phyloP scores from a whole-genome alignment of 2,329 filamentous ascomycete species.

The Tolypocladium endophyticum region DNA sequence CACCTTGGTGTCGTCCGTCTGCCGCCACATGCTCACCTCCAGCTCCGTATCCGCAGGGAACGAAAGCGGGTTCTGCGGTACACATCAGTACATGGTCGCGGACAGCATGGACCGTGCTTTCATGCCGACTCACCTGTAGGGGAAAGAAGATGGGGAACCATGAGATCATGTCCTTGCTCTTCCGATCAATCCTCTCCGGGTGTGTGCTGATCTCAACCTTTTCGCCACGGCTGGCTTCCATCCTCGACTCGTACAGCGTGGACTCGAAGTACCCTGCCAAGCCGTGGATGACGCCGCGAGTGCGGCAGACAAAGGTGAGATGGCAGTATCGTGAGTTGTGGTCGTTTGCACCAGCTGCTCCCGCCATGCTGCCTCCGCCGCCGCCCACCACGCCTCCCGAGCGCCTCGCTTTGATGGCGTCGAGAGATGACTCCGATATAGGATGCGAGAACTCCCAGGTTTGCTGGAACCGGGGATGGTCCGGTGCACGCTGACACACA shows the following conservation, averaged over 20 bases:
- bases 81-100: conserved; percentile 3
- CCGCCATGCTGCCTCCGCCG: conserved; percentile 62
- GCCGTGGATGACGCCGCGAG: conserved; percentile 79
- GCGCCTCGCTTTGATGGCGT: conserved; percentile 42
- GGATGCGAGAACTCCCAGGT: conserved; percentile 78
- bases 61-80: conserved; percentile 63
- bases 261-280: conserved; percentile 94
- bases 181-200: conserved; percentile 80
- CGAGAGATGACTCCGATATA: conserved; percentile 47
- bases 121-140: conserved; percentile 58
- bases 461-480: conserved; percentile 55
- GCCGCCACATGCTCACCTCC: conserved; percentile 88
- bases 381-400: conserved; percentile 56
- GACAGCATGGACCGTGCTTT: neutral
- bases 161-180: conserved; percentile 96
- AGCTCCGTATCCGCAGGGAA: conserved; percentile 77
- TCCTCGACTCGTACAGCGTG: conserved; percentile 63
- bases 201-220: conserved; percentile 85
- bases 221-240: conserved; percentile 21
- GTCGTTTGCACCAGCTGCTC: conserved; percentile 74
- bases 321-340: conserved; percentile 80
- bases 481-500: conserved; percentile 55
- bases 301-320: conserved; percentile 65
- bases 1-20: conserved; percentile 88
- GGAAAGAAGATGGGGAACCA: conserved; percentile 99